Conservation (phyloP, 1,139 yeast genomes). For the Blastobotrys malaysiensis region DNA sequence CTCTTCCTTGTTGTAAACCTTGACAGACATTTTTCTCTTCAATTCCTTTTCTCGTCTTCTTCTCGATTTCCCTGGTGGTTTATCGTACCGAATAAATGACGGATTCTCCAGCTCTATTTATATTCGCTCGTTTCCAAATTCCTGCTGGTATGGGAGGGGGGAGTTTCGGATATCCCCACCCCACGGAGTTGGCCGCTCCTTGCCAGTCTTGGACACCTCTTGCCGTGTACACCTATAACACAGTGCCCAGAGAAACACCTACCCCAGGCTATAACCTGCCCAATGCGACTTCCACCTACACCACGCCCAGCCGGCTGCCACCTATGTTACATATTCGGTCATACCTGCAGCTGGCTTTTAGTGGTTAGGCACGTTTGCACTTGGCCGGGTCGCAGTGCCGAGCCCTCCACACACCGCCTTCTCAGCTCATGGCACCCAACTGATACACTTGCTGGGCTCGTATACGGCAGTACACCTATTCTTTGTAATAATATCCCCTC, state of each 20-base stretch:
- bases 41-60: neutral
- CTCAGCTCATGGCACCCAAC: too few species aligned
- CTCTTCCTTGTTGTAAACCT: constrained; percentile 10
- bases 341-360: neutral
- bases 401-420: neutral
- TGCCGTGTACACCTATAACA: neutral
- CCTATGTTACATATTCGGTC: neutral
- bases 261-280: neutral
- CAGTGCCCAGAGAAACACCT: neutral
- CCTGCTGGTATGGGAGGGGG: neutral
- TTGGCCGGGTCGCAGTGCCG: neutral
- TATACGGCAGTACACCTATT: neutral
- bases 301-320: neutral
- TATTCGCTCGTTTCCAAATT: neutral
- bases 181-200: neutral
- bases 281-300: neutral
- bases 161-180: neutral
- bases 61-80: neutral
- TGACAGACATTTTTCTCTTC: constrained; percentile 4
- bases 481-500: too few species aligned
- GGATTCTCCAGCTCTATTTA: neutral
- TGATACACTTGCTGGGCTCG: neutral
- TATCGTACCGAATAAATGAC: neutral
- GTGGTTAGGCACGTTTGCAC: neutral
- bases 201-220: neutral